Base-by-base conservation (phyloP, 495 filamentous ascomycete genomes). In the Bathelium albidoporum region DNA sequence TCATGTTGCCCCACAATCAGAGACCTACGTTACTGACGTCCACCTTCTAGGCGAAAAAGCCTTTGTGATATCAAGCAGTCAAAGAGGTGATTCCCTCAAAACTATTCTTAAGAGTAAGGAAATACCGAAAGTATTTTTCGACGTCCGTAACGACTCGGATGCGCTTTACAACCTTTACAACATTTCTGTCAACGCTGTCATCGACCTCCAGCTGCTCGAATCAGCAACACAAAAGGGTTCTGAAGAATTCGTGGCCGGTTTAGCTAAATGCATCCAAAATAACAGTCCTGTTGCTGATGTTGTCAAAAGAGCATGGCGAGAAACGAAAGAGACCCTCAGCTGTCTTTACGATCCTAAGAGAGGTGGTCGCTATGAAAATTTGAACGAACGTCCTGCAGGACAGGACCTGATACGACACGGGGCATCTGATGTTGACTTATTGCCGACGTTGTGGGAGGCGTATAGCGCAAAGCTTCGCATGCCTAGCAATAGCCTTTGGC, bases 161-260 rank as follows among this genome's bases (percentile, higher is more conserved):
- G 83, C 82, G 1, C 67, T 87, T 0, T 83, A 73, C 61, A 58
- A 60, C 58, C 81, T 77, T 22, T 84, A 69, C 64, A 49, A 66
- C 3, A 67, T 81, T 31, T 18, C 59, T 0, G 65, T 81, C 58
- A 52, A 39, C 0, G 79, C 81, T 0, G 64, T 85, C 1, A 31
- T 75, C 1, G 83, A 85, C 63, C 29, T 86, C 7, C 84, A 86
- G 66, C 72, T 86, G 0, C 78, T 86, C 76, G 80, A 86, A 62
- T 55, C 76, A 0, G 81, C 77, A 4, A 71, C 70, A 0, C 68
- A 82, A 11, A 49, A 16, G 2, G 2, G 2, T 41, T 59, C 10
- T 28, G 72, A 60, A 62, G 66, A 60, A 34, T 71, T 36, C 26
- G 59, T 83, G 29, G 64, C 49, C 41, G 73, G 79, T 0, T 71